Base-by-base conservation (phyloP, 2,329 filamentous ascomycete genomes). In the Keithomyces neogunnii region DNA sequence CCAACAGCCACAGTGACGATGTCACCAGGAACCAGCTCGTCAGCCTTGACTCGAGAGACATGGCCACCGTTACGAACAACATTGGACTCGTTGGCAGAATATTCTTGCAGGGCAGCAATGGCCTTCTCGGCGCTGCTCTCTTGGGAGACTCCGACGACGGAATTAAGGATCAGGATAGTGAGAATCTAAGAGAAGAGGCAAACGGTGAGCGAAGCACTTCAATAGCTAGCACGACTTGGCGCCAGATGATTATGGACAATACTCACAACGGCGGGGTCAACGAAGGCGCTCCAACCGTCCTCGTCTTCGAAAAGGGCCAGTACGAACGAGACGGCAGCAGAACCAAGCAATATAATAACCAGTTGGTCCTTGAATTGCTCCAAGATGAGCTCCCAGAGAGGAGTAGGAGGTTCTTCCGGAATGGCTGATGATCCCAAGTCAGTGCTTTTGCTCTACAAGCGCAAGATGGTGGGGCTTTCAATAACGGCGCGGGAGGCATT, bases 321-420 rank as follows among this genome's bases (percentile, higher is more conserved):
- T 30, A 91, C 83, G 66, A 99, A 97, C 2, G 93, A 97, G 36
- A 99, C 85, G 26, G 86, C 89, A 9, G 93, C 93, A 38, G 92
- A 97, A 50, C 84, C 93, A 47, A 99, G 81, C 28, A 99, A 78
- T 61, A 99, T 99, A 50, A 99, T 81, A 59, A 99, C 93, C 46
- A 99, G 82, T 71, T 99, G 93, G 67, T 99, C 93, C 72, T 99
- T 96, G 80, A 99, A 99, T 69, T 99, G 93, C 73, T 99, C 93
- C 53, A 99, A 80, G 51, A 99, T 89, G 56, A 99, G 84, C 72
- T 97, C 82, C 93, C 92, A 99, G 46, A 99, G 69, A 39, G 93
- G 93, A 33, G 93, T 99, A 3, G 93, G 90, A 50, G 93, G 93
- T 58, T 99, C 93, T 73, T 99, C 93, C 45, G 78, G 72, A 55